These are phyloP conservation scores for Microcyclosporella mali DNA, from an alignment of 2,329 filamentous ascomycete genomes.

Conservation along the genomic window DNA sequence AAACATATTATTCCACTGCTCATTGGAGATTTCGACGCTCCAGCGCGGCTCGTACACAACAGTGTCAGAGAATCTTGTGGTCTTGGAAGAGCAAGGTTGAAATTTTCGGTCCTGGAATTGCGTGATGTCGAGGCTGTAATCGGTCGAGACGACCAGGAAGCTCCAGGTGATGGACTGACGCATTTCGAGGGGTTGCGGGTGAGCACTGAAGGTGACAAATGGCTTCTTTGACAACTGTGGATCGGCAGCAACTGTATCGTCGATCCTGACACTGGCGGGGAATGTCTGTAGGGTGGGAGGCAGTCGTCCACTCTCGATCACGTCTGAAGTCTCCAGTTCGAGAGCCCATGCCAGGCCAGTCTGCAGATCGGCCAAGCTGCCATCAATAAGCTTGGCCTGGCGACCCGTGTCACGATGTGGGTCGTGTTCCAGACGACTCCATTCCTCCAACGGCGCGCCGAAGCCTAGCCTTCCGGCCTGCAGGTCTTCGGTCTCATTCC, in stretches of 20 bases:
- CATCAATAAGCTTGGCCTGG: slow-evolving; percentile 22
- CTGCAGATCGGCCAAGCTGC: slow-evolving; percentile 23
- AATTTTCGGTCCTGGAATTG: slow-evolving; percentile 26
- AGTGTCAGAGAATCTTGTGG: too few relatives aligned
- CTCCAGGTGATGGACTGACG: slow-evolving; percentile 25
- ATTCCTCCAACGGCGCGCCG: too few relatives aligned
- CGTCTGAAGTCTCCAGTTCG: slow-evolving; percentile 20
- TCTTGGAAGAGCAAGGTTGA: too few relatives aligned
- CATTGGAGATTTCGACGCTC: slow-evolving; percentile 26
- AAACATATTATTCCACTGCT: slow-evolving; percentile 27
- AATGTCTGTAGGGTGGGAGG: slow-evolving; percentile 14
- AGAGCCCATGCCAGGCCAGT: slow-evolving; percentile 30
- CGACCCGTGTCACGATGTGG: slow-evolving; percentile 21
- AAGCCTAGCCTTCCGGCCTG: not conserved
- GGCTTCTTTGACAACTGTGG: slow-evolving; percentile 7
- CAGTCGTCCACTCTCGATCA: slow-evolving; percentile 17
- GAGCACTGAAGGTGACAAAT: slow-evolving; percentile 18
- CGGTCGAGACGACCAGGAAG: slow-evolving; percentile 23
- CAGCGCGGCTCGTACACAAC: slow-evolving; percentile 25
- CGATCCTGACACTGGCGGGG: slow-evolving; percentile 15
- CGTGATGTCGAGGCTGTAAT: slow-evolving; percentile 27
- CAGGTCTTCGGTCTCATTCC: slow-evolving; percentile 16
- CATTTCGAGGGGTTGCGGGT: slow-evolving; percentile 11
- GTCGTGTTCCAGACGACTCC: slow-evolving; percentile 21
- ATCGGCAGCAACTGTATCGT: slow-evolving; percentile 5